Percentiles rank a stretch among this genome's conserved stretches.
phyloP scores from a whole-genome alignment of 352 stramenopile genomes.

The Phytophthora colocasiae region DNA sequence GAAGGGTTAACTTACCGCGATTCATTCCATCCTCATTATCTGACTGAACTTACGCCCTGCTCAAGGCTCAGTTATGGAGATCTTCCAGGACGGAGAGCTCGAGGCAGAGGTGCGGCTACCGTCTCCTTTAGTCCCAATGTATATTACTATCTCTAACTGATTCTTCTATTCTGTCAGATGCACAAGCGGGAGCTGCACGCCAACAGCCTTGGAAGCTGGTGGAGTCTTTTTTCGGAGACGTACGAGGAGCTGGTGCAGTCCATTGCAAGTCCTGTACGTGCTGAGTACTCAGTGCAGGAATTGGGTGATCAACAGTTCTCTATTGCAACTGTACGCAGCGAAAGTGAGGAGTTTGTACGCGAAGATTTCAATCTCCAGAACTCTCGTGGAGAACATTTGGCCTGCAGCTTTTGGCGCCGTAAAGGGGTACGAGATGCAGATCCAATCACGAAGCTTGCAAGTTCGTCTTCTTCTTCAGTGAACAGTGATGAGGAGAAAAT shows the following conservation, averaged over 20 bases:
- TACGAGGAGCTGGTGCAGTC: slow-evolving; percentile 83
- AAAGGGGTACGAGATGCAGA: slow-evolving; percentile 29
- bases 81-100: slow-evolving; percentile 82
- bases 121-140: neutral
- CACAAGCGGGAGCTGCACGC: slow-evolving; percentile 62
- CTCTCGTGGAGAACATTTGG: slow-evolving; percentile 51
- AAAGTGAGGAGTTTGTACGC: slow-evolving; percentile 41
- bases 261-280: slow-evolving; percentile 66
- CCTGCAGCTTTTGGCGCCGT: slow-evolving; percentile 77
- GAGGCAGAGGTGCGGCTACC: slow-evolving; percentile 64
- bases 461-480: slow-evolving; percentile 1
- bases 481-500: slow-evolving; percentile 26
- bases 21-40: slow-evolving; percentile 1
- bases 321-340: slow-evolving; percentile 8
- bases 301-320: slow-evolving; percentile 45
- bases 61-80: slow-evolving; percentile 60
- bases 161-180: slow-evolving; percentile 38
- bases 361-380: slow-evolving; percentile 75
- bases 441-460: slow-evolving; percentile 26
- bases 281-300: slow-evolving; percentile 63
- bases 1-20: too few relatives aligned
- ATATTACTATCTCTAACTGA: slow-evolving; percentile 6
- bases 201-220: slow-evolving; percentile 65
- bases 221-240: slow-evolving; percentile 72
- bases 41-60: slow-evolving; percentile 1